A percentile compares a stretch with the other conserved stretches of the same genome.
These are phyloP conservation scores for Globisporangium acanthophoron DNA, from an alignment of 352 stramenopile genomes.

Conservation along the genomic window DNA sequence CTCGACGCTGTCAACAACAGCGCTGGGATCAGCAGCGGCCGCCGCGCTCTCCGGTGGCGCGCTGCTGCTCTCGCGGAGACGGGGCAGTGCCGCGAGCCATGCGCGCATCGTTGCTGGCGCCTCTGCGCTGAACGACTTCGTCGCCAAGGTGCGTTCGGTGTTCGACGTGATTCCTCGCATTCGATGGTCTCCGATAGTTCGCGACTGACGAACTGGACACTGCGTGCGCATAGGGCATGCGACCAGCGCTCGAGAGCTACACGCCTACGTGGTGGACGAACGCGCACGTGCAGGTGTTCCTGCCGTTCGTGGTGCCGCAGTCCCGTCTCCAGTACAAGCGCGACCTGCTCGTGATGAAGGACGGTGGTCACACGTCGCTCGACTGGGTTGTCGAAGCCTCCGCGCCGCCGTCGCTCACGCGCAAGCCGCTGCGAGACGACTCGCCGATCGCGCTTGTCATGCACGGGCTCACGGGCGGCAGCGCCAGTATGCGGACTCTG, in stretches of 20 bases:
- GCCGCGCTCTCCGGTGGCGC: conserved; percentile 25
- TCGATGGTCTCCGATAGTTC: not conserved
- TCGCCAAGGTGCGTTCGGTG: conserved; percentile 20
- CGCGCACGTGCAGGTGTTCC: conserved; percentile 57
- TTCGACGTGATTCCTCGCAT: not conserved
- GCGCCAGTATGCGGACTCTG: conserved; percentile 49
- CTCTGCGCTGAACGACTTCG: conserved; percentile 64
- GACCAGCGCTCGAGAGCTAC: conserved; percentile 48
- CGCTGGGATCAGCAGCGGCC: conserved; percentile 10
- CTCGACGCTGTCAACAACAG: not conserved
- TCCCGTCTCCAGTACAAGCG: conserved; percentile 44
- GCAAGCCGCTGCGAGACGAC: conserved; percentile 14
- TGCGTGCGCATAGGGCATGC: conserved; percentile 23
- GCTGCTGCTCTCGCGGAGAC: conserved; percentile 20
- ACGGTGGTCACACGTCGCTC: conserved; percentile 60
- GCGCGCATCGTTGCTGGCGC: conserved; percentile 55
- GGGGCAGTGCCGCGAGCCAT: conserved; percentile 3
- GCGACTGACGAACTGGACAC: not conserved
- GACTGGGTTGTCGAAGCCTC: conserved; percentile 57
- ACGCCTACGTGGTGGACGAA: conserved; percentile 76
- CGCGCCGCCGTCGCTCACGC: conserved; percentile 3
- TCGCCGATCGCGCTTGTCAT: conserved; percentile 59
- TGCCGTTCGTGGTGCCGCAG: conserved; percentile 72
- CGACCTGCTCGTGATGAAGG: conserved; percentile 47
- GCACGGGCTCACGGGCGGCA: conserved; percentile 67